Base-by-base conservation (phyloP, 139 green algal species). In the Chlamydomonas sp. region DNA sequence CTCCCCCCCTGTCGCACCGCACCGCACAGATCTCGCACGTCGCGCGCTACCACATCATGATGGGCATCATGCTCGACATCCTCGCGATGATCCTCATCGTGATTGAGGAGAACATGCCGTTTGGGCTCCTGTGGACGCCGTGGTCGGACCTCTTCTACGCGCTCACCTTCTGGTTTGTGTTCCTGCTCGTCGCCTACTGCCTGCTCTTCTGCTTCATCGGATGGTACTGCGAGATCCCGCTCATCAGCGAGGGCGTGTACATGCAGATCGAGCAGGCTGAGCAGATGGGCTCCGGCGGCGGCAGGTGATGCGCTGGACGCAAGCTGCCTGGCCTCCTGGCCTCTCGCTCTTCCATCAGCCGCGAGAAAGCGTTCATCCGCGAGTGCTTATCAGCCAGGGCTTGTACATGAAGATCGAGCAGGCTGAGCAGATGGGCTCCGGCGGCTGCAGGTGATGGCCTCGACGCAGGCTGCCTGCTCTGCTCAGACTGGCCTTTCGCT, bases 171-270 rank as follows among this genome's bases (percentile, higher is more conserved):
- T 87, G 81, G 81, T 75, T 79, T 39, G 72, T 87, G 39, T 87
- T 87, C 71, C 78, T 87, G 73, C 81, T 87, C 13, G 70, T 87
- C 47, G 67, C 79, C 35, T 87, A 87, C 78, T 87, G 81, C 81
- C 69, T 87, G n/a, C 80, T 84, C 76, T 87, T 87, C 78, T 81
- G 71, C 81, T 84, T 87, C 76, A 74, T 87, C 75, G 81, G 81
- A 59, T 87, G 81, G 81, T 87, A 87, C 76, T 84, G 78, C 57
- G 81, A 87, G 69, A 87, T 87, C 71, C 81, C 81, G 0, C 65
- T 87, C 30, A 82, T 87, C 43, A 74, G 58, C 2, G 81, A 87
- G 68, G 81, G 78, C 10, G 78, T 84, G 34, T 87, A 84, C 81
- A 79, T 87, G 71, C 81, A 87, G 71, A 84, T 87, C 31, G 81